Evolutionary conservation across 2,329 filamentous ascomycete species (phyloP), one percentile per base, ranked within the genome.

Genomic region (Hypomyces perniciosus): DNA sequence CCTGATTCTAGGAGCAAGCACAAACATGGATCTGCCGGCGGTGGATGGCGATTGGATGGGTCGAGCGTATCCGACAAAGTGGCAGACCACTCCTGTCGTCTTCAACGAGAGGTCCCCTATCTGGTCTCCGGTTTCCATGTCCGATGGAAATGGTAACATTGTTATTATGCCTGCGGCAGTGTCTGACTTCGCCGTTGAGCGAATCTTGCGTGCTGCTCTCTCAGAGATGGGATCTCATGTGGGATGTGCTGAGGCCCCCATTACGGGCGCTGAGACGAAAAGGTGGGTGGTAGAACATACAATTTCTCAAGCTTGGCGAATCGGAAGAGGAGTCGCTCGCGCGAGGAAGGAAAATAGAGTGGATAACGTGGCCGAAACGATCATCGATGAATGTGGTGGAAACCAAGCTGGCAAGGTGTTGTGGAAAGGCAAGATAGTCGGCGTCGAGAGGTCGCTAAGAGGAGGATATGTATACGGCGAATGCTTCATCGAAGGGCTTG

Each of bases 351-450:
- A 66, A 7, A 81, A 79, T 52, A 72, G 71, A 5, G 64, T 81
- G 1, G 75, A 76, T 12, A 73, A 65, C 9, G 77, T 84, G 2
- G 79, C 79, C 1, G 78, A 83, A 63, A 70, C 70, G 3, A 83
- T 84, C 53, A 72, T 84, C 12, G 70, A 76, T 0, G 79, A 82
- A 61, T 78, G 77, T 30, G 80, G 80, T 4, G 81, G 80, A 0
- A 57, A 67, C 0, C 68, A 68, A 4, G 72, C 74, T 0, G 81
- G 78, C 1, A 77, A 72, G 54, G 73, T 84, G 7, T 58, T 85
- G n/a, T 84, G 79, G 68, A 74, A 78, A 51, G 82, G 83, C 29
- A 85, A 85, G 66, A 83, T 85, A 55, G 72, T 82, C 20, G 74
- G 74, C 1, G 81, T 85, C 0, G 76, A 83, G 61, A 68, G 80